Conservation (phyloP, 139 green algal genomes). For the Tetradesmus lagerheimii region DNA sequence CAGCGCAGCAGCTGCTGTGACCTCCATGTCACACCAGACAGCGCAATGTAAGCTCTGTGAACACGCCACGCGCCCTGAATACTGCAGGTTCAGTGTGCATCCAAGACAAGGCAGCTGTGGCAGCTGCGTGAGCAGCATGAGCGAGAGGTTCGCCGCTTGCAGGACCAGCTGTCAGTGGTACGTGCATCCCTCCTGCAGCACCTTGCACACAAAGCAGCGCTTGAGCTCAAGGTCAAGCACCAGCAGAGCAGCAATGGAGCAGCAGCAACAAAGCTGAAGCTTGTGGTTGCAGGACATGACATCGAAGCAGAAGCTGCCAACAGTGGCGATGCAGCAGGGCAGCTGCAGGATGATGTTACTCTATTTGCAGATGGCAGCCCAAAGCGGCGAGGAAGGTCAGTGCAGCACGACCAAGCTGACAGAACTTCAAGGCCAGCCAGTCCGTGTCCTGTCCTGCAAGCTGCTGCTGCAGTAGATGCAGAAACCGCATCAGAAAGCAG, state of each 20-base stretch:
- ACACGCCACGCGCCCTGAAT: neutral
- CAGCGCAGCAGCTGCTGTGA: too few species aligned
- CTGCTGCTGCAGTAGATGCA: neutral
- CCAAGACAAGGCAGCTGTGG: conserved; percentile 14
- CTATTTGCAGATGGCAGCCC: conserved; percentile 14
- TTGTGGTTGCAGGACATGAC: neutral
- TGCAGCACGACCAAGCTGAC: neutral
- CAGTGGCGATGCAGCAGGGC: neutral
- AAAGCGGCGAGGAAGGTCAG: neutral
- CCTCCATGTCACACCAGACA: too few species aligned
- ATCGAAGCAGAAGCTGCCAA: too few species aligned
- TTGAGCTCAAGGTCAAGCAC: conserved; percentile 6
- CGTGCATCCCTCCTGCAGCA: conserved; percentile 22
- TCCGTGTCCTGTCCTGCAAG: neutral
- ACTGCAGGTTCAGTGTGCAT: neutral
- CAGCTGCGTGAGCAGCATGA: neutral
- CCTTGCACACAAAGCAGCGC: neutral
- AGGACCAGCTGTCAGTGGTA: conserved; percentile 37
- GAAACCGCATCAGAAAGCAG: neutral
- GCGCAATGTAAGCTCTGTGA: neutral
- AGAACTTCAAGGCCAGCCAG: neutral
- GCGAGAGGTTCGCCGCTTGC: neutral
- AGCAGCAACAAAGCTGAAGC: neutral
- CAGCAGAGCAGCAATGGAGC: conserved; percentile 7
- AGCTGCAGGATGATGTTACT: neutral